Evolutionary conservation across 2,329 filamentous ascomycete species (phyloP), one percentile per base, ranked within the genome.

Genomic region (Pseudogymnoascus sp.): DNA sequence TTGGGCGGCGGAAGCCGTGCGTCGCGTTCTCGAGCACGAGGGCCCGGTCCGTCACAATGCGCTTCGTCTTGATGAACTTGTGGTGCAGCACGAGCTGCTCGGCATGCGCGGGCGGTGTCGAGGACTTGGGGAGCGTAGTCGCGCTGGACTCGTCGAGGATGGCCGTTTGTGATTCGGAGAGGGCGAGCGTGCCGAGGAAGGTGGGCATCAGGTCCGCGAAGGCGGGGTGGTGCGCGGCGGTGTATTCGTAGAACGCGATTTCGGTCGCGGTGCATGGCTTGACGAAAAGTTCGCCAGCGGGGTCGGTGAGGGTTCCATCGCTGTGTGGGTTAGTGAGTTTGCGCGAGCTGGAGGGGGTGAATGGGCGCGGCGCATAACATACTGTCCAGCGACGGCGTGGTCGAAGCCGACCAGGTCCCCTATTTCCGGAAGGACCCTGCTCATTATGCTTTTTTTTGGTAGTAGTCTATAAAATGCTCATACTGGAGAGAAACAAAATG

Each of bases 201-300:
- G 85, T 82, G 53, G 95, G 93, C 81, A 97, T 93, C 70, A 93
- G 84, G 24, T 87, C 83, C 61, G 86, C 83, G 70, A 97, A 91
- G 1, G 87, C 85, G 31, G 86, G 84, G 72, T 96, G 88, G 21
- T 81, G 76, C 35, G 82, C 76, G 61, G 76, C 75, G 29, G 86
- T 72, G 26, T 79, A 87, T 74, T 96, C 85, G 80, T 99, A 99
- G 76, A 99, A 99, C 50, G 86, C 82, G 70, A 97, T 86, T 77
- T 99, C 95, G 67, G 86, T 82, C 66, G 86, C 78, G 0, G 90
- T 96, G 75, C 93, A 97, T 16, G 95, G 95, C 77, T 99, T 99
- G 73, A 97, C 91, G 74, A 99, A 90, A 35, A 97, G 81, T 67
- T 89, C 85, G 73, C 95, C 95, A 62, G 90, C 86, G 63, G 83